Conservation (phyloP, 768 basidiomycete species). For the Mycena pura region DNA sequence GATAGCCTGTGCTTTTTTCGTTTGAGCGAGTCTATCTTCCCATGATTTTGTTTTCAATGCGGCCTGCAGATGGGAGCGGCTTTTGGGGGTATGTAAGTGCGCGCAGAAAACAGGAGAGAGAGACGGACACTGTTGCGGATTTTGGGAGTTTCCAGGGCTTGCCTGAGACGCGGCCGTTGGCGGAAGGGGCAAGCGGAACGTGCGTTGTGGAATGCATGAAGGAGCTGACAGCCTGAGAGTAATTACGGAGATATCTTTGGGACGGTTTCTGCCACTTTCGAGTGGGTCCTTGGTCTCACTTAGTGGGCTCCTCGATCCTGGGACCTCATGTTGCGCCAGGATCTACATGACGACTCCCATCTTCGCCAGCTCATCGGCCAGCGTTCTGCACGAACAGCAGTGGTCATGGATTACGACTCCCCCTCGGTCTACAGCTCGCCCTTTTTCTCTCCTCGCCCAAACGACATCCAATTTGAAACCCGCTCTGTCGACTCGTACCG, state of each 20-base stretch:
- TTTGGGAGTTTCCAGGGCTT: constrained; percentile 70
- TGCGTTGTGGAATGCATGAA: constrained; percentile 18
- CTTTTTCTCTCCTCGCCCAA: constrained; percentile 59
- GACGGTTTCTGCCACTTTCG: background rate
- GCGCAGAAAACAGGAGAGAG: background rate
- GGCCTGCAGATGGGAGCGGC: constrained; percentile 70
- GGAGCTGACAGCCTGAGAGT: background rate
- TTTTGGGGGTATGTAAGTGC: constrained; percentile 35
- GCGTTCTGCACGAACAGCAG: constrained; percentile 55
- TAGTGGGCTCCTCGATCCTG: too few species aligned
- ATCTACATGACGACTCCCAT: constrained; percentile 51
- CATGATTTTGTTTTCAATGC: constrained; percentile 72
- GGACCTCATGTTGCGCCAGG: constrained; percentile 55
- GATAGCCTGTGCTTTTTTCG: constrained; percentile 67
- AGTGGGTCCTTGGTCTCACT: too few species aligned
- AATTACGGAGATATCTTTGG: background rate
- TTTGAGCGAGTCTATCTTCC: constrained; percentile 73
- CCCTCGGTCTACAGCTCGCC: constrained; percentile 73
- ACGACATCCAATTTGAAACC: constrained; percentile 30
- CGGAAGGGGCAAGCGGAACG: constrained; percentile 60
- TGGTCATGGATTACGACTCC: constrained; percentile 58
- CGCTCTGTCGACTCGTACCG: constrained; percentile 36
- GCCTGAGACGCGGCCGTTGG: constrained; percentile 71
- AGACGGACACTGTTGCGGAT: constrained; percentile 55
- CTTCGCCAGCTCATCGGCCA: constrained; percentile 60